These are phyloP conservation scores for Phytophthora fragariaefolia DNA, from an alignment of 352 stramenopile genomes.

Conservation along the genomic window DNA sequence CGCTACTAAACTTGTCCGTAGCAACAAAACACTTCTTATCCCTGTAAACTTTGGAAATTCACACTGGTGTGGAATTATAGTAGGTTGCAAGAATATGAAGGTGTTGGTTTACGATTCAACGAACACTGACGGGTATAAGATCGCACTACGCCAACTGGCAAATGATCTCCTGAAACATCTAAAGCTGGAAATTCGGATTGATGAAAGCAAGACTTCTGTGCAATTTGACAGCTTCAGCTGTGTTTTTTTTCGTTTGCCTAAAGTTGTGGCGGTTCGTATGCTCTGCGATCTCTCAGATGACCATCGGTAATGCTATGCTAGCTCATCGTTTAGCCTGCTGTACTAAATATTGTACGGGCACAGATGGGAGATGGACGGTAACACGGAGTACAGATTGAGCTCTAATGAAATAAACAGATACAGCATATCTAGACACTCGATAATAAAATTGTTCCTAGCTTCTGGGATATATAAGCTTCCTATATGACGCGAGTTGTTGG, in stretches of 20 bases:
- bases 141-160: background rate
- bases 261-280: conserved; percentile 1
- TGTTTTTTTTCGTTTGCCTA: conserved; percentile 7
- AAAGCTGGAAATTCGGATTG: background rate
- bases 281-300: background rate
- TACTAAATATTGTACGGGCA: background rate
- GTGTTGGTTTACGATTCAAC: conserved; percentile 1
- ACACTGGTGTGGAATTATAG: conserved; percentile 8
- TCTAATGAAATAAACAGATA: background rate
- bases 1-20: background rate
- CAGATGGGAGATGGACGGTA: background rate
- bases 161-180: background rate
- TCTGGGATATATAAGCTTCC: too few relatives aligned
- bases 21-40: background rate
- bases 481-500: too few relatives aligned
- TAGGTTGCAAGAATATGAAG: background rate
- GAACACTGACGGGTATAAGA: conserved; percentile 2
- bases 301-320: background rate
- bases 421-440: too few relatives aligned
- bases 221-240: conserved; percentile 15
- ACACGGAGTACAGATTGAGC: background rate
- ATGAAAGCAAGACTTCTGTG: background rate
- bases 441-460: too few relatives aligned
- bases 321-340: background rate
- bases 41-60: conserved; percentile 7